Base-by-base conservation (phyloP, 108 stramenopile genomes). In the Tribonema minus region DNA sequence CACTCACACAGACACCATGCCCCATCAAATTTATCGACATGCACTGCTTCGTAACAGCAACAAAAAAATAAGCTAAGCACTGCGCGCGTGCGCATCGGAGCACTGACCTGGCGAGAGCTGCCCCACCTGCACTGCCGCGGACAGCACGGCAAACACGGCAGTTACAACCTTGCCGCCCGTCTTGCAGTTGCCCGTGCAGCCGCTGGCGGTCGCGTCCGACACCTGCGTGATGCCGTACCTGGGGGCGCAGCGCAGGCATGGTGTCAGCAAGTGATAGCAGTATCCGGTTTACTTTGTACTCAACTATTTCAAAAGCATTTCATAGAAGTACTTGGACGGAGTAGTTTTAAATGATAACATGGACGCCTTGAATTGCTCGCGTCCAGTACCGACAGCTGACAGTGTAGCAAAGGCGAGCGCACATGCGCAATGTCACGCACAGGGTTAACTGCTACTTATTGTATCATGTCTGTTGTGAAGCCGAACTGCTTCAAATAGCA, bases 51-150 rank as follows among this genome's bases (percentile, higher is more conserved):
- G n/a, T n/a, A n/a, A n/a, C n/a, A n/a, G n/a, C n/a, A n/a, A n/a
- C n/a, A n/a, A n/a, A n/a, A n/a, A n/a, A n/a, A n/a, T n/a, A n/a
- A n/a, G n/a, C n/a, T n/a, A n/a, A n/a, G n/a, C n/a, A n/a, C n/a
- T n/a, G n/a, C n/a, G n/a, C n/a, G n/a, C n/a, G n/a, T n/a, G n/a
- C n/a, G n/a, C n/a, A n/a, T n/a, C n/a, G n/a, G n/a, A n/a, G n/a
- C n/a, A n/a, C n/a, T n/a, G n/a, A n/a, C n/a, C n/a, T n/a, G n/a
- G n/a, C n/a, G n/a, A n/a, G n/a, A n/a, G n/a, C n/a, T n/a, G n/a
- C n/a, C n/a, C n/a, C n/a, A 81, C 68, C 64, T 71, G 76, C 71
- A 85, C 80, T 20, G 76, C 27, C 2, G 77, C 84, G 63, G 83
- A 73, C 4, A 85, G 82, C 15, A 79, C 76, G 0, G 70, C 74